These are phyloP conservation scores for Acaromyces ingoldii DNA, from an alignment of 1,284 basidiomycete genomes.

Conservation along the genomic window DNA sequence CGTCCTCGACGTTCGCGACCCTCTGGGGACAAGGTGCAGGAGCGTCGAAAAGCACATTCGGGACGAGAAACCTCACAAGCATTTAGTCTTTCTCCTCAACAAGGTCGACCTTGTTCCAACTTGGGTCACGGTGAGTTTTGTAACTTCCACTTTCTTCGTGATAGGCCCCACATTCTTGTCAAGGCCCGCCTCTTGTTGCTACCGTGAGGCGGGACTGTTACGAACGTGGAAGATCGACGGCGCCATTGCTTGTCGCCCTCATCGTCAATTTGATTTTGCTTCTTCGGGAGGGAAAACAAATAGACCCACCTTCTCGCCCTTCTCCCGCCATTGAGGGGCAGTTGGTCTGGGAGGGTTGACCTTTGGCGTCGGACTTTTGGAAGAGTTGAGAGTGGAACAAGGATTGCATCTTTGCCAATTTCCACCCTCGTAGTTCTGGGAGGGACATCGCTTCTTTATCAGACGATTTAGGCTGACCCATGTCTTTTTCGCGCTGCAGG, in stretches of 20 bases:
- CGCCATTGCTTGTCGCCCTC: conserved; percentile 53
- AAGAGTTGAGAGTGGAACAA: conserved; percentile 40
- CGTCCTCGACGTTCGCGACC: conserved; percentile 92
- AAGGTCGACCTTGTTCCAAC: conserved; percentile 98
- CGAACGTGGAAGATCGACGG: conserved; percentile 61
- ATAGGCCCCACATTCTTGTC: conserved; percentile 47
- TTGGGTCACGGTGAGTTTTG: conserved; percentile 85
- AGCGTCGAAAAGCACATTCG: conserved; percentile 87
- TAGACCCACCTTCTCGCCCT: conserved; percentile 13
- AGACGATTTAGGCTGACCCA: not conserved
- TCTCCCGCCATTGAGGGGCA: conserved; percentile 52
- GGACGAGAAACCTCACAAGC: conserved; percentile 96
- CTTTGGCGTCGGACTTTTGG: conserved; percentile 35
- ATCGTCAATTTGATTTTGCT: conserved; percentile 52
- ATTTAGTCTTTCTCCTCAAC: conserved; percentile 93
- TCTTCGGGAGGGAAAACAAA: conserved; percentile 40
- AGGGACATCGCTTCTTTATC: conserved; percentile 24
- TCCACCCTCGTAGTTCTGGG: conserved; percentile 44
- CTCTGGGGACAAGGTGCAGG: conserved; percentile 92
- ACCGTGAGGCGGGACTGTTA: conserved; percentile 56
- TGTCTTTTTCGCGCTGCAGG: conserved; percentile 56
- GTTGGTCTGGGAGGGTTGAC: conserved; percentile 31
- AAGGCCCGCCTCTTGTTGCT: conserved; percentile 41
- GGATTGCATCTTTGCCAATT: conserved; percentile 17
- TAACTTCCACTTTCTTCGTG: not conserved